Percentiles rank a stretch among this genome's conserved stretches.
phyloP scores from a whole-genome alignment of 1,284 basidiomycete genomes.

The Papiliotrema flavescens region DNA sequence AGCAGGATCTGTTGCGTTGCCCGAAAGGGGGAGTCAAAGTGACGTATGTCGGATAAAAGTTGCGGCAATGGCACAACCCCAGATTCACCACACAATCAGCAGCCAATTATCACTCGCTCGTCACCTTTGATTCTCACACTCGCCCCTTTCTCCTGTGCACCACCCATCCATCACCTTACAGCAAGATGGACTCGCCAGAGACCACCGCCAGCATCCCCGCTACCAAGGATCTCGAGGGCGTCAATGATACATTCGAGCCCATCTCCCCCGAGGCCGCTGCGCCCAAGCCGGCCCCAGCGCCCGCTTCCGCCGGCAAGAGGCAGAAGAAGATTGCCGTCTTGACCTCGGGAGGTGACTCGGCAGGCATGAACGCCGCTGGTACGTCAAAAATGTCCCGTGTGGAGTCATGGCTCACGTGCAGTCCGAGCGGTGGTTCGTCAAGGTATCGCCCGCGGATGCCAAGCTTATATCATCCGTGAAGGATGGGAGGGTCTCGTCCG shows the following conservation, averaged over 20 bases:
- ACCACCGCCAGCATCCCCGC: background rate
- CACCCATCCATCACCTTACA: background rate
- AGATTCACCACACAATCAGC: too few species aligned
- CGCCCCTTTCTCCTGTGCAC: background rate
- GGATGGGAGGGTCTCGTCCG: conserved; percentile 89
- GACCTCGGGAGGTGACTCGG: conserved; percentile 94
- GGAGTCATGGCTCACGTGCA: conserved; percentile 7
- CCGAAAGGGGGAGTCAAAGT: too few species aligned
- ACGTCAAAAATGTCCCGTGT: background rate
- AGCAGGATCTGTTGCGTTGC: too few species aligned
- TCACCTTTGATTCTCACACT: background rate
- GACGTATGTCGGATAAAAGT: too few species aligned
- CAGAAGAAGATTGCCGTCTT: conserved; percentile 74
- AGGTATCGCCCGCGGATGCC: conserved; percentile 86
- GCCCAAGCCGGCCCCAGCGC: background rate
- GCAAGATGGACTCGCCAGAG: background rate
- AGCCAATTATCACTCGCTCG: too few species aligned
- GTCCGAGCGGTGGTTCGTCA: conserved; percentile 87
- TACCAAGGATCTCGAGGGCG: conserved; percentile 29
- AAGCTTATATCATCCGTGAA: conserved; percentile 90
- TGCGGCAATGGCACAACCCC: too few species aligned
- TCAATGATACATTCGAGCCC: conserved; percentile 15
- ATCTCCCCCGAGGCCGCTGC: background rate
- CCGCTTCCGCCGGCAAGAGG: conserved; percentile 8
- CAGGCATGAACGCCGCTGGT: conserved; percentile 89